Evolutionary conservation across 2,329 filamentous ascomycete species (phyloP).

Genomic region (Cordyceps farinosa): DNA sequence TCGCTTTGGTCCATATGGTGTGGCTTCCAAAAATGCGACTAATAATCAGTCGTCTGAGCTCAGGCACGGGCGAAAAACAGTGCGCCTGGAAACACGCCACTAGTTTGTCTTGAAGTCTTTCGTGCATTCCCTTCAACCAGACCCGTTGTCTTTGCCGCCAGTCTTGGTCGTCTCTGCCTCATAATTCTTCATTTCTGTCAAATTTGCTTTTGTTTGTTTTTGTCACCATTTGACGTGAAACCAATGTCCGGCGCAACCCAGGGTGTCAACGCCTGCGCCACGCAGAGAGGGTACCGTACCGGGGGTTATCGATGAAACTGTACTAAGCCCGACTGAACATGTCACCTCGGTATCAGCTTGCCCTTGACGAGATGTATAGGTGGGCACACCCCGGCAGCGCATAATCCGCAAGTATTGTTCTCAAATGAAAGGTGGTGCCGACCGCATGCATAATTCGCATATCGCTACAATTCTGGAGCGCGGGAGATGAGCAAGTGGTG

Average conservation of each 20-base stretch:
- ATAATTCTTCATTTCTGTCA: not conserved
- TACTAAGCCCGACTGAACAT: not conserved
- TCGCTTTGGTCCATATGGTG: no score
- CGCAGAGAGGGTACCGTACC: not conserved
- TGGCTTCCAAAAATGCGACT: no score
- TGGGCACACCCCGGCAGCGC: not conserved
- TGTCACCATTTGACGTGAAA: conserved; percentile 1
- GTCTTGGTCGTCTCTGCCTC: no score
- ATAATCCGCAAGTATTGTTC: not conserved
- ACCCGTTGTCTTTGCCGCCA: not conserved
- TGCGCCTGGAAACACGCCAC: no score
- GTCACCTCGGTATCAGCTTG: not conserved
- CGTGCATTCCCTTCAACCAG: not conserved
- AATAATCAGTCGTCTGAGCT: no score
- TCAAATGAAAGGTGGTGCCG: conserved; percentile 1
- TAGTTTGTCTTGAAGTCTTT: no score
- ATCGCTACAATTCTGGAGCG: not conserved
- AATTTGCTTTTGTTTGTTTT: not conserved
- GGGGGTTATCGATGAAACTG: conserved; percentile 7
- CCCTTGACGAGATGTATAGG: not conserved
- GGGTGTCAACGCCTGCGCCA: not conserved
- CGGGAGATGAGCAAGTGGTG: not conserved
- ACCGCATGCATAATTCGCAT: conserved; percentile 2
- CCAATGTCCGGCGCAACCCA: conserved; percentile 2
- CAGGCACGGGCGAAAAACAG: no score